Conservation (phyloP, 108 stramenopile species). For the Skeletonema potamos region DNA sequence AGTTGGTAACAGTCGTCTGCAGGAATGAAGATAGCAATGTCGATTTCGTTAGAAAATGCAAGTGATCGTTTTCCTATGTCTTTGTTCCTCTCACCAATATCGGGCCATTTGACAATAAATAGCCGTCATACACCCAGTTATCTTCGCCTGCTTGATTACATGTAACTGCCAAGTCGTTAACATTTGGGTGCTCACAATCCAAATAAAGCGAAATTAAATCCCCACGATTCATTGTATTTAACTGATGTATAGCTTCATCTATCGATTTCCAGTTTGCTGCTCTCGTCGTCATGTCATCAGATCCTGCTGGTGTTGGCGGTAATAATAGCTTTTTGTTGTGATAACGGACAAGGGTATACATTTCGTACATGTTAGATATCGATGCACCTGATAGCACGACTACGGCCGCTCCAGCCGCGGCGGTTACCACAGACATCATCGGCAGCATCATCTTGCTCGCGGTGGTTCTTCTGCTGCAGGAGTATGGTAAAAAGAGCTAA, state of each 20-base stretch:
- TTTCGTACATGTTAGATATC: constrained; percentile 27
- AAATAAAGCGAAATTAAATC: constrained; percentile 25
- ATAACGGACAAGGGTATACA: constrained; percentile 1
- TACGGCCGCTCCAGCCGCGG: constrained; percentile 7
- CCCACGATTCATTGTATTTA: constrained; percentile 12
- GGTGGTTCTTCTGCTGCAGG: no score
- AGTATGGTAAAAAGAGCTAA: no score
- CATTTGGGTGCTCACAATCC: constrained; percentile 13
- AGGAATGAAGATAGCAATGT: background rate
- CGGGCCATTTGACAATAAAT: constrained; percentile 27
- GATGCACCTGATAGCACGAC: constrained; percentile 22
- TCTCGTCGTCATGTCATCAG: background rate
- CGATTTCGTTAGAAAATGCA: background rate
- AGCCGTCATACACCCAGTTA: constrained; percentile 20
- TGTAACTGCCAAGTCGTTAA: constrained; percentile 1
- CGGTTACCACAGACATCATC: background rate
- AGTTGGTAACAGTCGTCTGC: constrained; percentile 29
- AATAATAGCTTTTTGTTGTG: background rate
- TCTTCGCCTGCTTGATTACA: background rate
- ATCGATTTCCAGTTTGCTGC: constrained; percentile 15
- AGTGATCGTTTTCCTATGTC: background rate
- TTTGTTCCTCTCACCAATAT: constrained; percentile 22
- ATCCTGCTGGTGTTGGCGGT: no score
- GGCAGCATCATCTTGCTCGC: constrained; percentile 15
- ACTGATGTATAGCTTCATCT: constrained; percentile 6